These are phyloP conservation scores for Salvia rosmarinus DNA, from an alignment of 257 asterid genomes.

Conservation along the genomic window DNA sequence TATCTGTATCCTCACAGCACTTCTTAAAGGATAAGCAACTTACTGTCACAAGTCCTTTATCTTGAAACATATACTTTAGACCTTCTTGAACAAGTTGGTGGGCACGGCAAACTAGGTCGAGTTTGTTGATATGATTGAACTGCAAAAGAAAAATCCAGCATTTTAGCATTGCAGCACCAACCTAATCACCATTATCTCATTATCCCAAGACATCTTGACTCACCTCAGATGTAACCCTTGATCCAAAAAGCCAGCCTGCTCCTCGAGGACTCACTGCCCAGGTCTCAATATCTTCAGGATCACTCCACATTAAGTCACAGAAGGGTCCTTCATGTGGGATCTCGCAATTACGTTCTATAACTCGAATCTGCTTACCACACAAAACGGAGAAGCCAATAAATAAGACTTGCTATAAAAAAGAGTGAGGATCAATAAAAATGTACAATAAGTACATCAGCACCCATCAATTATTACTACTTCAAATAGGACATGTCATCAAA, in stretches of 20 bases:
- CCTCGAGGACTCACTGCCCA: constrained; percentile 99
- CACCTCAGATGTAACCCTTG: constrained; percentile 97
- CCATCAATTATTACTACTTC: constrained; percentile 1
- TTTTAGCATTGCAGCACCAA: constrained; percentile 10
- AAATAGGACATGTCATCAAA: constrained; percentile 8
- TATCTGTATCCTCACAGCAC: constrained; percentile 6
- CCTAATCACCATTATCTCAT: constrained; percentile 1
- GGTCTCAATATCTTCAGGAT: constrained; percentile 98
- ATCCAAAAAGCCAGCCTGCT: constrained; percentile 99
- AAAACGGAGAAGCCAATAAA: constrained; percentile 17
- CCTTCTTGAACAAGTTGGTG: constrained; percentile 99
- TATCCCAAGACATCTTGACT: constrained; percentile 21
- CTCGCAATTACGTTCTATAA: constrained; percentile 89
- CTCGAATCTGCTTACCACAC: constrained; percentile 69
- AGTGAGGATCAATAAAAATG: constrained; percentile 11
- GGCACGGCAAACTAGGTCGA: constrained; percentile 95
- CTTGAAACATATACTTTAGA: constrained; percentile 95
- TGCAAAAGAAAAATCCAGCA: constrained; percentile 40
- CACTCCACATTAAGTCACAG: constrained; percentile 99
- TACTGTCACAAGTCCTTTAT: constrained; percentile 97
- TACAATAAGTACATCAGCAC: not conserved
- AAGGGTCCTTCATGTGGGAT: constrained; percentile 99
- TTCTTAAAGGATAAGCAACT: constrained; percentile 45
- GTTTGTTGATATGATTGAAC: constrained; percentile 97
- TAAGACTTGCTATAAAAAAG: not conserved